Evolutionary conservation across 1,139 yeast species (phyloP).

Genomic region (Scheffersomyces illinoinensis): DNA sequence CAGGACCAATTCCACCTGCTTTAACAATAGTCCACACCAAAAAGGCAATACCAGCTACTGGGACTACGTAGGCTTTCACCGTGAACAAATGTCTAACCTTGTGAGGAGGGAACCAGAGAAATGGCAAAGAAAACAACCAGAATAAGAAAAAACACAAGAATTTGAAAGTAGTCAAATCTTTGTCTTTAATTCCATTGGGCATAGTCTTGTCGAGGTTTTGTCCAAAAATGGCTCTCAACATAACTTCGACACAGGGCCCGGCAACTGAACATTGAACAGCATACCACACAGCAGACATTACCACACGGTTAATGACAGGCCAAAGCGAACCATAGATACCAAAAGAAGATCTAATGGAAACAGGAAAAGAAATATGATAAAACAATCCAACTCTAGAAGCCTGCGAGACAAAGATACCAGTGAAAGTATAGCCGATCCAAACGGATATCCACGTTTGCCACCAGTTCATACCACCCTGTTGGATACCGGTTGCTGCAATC

Average conservation of each 20-base stretch:
- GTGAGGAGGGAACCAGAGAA: slow-evolving; percentile 80
- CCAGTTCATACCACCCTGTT: slow-evolving; percentile 73
- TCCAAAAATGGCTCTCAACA: slow-evolving; percentile 70
- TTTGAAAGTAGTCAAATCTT: slow-evolving; percentile 63
- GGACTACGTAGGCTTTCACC: slow-evolving; percentile 71
- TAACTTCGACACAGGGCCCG: slow-evolving; percentile 75
- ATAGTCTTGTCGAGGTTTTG: slow-evolving; percentile 49
- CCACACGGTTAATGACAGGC: slow-evolving; percentile 80
- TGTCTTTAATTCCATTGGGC: slow-evolving; percentile 53
- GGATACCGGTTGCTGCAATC: slow-evolving; percentile 80
- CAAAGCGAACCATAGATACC: slow-evolving; percentile 79
- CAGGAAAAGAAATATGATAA: slow-evolving; percentile 79
- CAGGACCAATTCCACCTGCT: slow-evolving; percentile 74
- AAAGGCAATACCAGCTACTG: slow-evolving; percentile 78
- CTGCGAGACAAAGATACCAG: slow-evolving; percentile 61
- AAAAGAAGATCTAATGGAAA: slow-evolving; percentile 69
- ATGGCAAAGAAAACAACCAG: slow-evolving; percentile 77
- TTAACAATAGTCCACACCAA: slow-evolving; percentile 78
- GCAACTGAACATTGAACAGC: slow-evolving; percentile 83
- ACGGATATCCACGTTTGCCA: slow-evolving; percentile 89
- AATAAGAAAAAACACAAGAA: slow-evolving; percentile 76
- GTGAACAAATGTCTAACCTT: slow-evolving; percentile 80
- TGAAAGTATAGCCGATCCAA: slow-evolving; percentile 68
- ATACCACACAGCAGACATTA: slow-evolving; percentile 84
- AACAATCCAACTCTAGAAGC: slow-evolving; percentile 72